Evolutionary conservation across 768 basidiomycete genomes (phyloP).

Genomic region (Tulasnella sp.): DNA sequence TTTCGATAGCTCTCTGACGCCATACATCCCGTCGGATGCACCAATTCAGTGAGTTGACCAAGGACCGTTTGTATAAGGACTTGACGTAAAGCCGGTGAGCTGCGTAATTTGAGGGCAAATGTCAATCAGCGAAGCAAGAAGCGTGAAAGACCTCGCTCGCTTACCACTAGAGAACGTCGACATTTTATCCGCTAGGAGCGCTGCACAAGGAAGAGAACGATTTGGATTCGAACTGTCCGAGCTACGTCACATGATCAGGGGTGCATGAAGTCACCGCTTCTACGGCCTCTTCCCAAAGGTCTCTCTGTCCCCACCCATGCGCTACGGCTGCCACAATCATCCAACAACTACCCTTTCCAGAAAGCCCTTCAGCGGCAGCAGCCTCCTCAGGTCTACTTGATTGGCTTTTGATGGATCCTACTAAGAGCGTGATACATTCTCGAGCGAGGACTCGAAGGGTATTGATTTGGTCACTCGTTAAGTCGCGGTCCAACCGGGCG

Average conservation of each 20-base stretch:
- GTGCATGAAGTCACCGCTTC: background rate
- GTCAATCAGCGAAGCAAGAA: background rate
- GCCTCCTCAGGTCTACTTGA: background rate
- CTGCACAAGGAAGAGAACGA: background rate
- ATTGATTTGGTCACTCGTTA: conserved; percentile 15
- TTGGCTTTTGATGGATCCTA: conserved; percentile 10
- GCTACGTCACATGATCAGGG: background rate
- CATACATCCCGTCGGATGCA: conserved; percentile 72
- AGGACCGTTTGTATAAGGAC: conserved; percentile 76
- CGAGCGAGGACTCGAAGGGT: conserved; percentile 11
- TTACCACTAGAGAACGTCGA: conserved; percentile 9
- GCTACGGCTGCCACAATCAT: conserved; percentile 17
- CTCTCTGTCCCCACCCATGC: conserved; percentile 17
- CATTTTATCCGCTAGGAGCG: background rate
- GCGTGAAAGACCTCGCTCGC: background rate
- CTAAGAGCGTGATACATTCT: conserved; percentile 10
- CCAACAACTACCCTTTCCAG: conserved; percentile 16
- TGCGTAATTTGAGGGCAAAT: conserved; percentile 20
- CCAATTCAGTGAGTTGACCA: conserved; percentile 87
- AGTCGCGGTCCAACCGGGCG: conserved; percentile 9
- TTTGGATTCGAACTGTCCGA: background rate
- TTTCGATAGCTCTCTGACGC: conserved; percentile 71
- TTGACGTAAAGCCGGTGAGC: conserved; percentile 79
- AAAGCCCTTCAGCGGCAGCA: background rate
- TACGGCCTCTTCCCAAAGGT: conserved; percentile 19